Evolutionary conservation across 2,329 filamentous ascomycete species (phyloP).

Genomic region (Graphium sp.): DNA sequence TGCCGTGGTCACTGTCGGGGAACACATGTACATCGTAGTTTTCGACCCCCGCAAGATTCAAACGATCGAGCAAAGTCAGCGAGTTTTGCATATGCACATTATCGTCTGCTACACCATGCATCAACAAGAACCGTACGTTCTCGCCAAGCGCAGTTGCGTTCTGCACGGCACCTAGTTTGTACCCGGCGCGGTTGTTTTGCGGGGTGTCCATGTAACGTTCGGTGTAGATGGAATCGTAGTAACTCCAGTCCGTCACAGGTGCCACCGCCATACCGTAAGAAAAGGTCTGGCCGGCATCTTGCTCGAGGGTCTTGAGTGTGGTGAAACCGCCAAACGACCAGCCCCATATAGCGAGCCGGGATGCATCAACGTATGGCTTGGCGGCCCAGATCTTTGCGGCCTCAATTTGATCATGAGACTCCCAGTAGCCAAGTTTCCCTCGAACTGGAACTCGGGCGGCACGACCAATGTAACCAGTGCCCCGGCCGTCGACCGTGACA

Average conservation of each 20-base stretch:
- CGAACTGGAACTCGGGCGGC: constrained; percentile 68
- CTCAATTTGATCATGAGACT: constrained; percentile 81
- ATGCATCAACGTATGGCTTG: constrained; percentile 68
- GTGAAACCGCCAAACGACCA: constrained; percentile 97
- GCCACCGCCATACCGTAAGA: constrained; percentile 96
- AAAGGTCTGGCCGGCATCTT: constrained; percentile 78
- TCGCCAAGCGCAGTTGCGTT: constrained; percentile 57
- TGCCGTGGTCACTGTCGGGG: constrained; percentile 88
- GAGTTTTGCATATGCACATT: constrained; percentile 97
- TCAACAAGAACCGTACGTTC: constrained; percentile 79
- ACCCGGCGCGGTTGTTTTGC: constrained; percentile 63
- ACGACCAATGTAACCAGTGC: constrained; percentile 81
- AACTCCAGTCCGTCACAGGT: constrained; percentile 95
- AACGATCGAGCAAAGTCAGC: constrained; percentile 66
- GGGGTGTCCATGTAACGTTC: constrained; percentile 97
- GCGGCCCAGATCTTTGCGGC: constrained; percentile 70
- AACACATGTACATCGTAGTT: constrained; percentile 98
- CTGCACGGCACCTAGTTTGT: constrained; percentile 55
- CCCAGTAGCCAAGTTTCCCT: constrained; percentile 68
- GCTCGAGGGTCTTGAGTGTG: constrained; percentile 86
- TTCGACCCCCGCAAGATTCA: constrained; percentile 65
- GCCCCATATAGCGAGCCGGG: constrained; percentile 85
- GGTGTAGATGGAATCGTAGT: constrained; percentile 88
- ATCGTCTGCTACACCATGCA: constrained; percentile 94
- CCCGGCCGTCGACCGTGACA: constrained; percentile 83